Conservation (phyloP, 305 asterid genomes). For the Petunia hybrid region DNA sequence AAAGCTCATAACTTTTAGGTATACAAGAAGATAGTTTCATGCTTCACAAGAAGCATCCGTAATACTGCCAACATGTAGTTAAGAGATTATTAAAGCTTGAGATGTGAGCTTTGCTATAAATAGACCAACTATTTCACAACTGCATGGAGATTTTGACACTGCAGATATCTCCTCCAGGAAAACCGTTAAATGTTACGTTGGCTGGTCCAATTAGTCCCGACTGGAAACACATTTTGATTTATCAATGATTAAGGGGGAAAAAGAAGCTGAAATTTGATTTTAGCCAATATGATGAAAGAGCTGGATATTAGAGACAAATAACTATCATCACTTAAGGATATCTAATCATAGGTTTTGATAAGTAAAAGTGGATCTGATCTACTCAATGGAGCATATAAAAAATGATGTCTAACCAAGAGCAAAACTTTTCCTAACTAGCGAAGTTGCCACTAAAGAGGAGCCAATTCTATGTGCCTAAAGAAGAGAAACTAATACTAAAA, state of each 20-base stretch:
- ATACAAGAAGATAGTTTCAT: neutral
- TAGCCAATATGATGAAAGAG: neutral
- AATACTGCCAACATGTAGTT: constrained; percentile 8
- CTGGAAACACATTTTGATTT: neutral
- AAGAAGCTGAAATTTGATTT: constrained; percentile 4
- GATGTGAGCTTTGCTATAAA: neutral
- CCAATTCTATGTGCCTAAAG: constrained; percentile 15
- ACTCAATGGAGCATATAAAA: neutral
- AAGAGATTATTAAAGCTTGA: neutral
- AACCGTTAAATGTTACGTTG: neutral
- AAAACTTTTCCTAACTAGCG: neutral
- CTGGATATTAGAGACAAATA: constrained; percentile 14
- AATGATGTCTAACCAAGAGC: neutral
- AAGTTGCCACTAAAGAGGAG: neutral
- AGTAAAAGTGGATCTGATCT: neutral
- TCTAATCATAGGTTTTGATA: neutral
- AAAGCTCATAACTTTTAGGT: neutral
- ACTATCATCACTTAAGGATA: constrained; percentile 22
- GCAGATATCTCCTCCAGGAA: constrained; percentile 27
- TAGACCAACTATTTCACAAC: constrained; percentile 21
- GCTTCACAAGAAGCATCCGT: neutral
- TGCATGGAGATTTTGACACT: neutral
- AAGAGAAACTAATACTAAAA: neutral
- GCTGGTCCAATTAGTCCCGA: constrained; percentile 8
- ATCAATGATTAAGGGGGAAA: constrained; percentile 1